A percentile compares a stretch with the other conserved stretches of the same genome.
These are phyloP conservation scores for Claviceps cyperi DNA, from an alignment of 2,329 filamentous ascomycete genomes.

Conservation along the genomic window DNA sequence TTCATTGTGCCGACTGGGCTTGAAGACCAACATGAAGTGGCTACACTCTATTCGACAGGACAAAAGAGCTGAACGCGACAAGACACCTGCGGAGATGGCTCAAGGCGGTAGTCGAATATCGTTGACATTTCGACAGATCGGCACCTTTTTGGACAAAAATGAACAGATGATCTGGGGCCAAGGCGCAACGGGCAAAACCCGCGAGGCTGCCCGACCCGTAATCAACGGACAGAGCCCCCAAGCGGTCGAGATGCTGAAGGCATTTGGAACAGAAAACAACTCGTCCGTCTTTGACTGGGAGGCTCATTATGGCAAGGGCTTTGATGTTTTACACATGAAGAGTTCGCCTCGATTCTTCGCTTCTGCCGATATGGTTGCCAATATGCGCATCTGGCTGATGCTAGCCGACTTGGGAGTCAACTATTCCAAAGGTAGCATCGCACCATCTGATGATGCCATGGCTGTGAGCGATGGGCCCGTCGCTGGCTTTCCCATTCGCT, in stretches of 20 bases:
- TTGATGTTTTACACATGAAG: conserved; percentile 64
- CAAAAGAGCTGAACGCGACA: conserved; percentile 55
- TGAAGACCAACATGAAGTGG: conserved; percentile 72
- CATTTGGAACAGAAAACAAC: conserved; percentile 79
- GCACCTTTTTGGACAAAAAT: conserved; percentile 61
- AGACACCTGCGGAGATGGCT: conserved; percentile 54
- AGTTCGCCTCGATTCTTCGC: conserved; percentile 35
- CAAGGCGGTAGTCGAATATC: conserved; percentile 70
- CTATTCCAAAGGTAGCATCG: conserved; percentile 31
- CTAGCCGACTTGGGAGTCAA: conserved; percentile 32
- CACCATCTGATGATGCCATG: neutral
- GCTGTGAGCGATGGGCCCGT: neutral
- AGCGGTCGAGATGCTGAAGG: conserved; percentile 54
- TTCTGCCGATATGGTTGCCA: conserved; percentile 30
- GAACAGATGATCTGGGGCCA: conserved; percentile 74
- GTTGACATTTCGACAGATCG: conserved; percentile 80
- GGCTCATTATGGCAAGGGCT: conserved; percentile 60
- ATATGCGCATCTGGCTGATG: conserved; percentile 35
- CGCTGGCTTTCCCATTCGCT: conserved; percentile 25
- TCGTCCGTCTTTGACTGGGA: conserved; percentile 60
- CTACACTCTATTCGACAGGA: conserved; percentile 86
- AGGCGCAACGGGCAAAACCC: conserved; percentile 59
- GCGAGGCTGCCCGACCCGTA: conserved; percentile 44
- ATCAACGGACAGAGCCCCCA: conserved; percentile 55
- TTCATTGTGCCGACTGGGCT: conserved; percentile 71